Evolutionary conservation across 1,139 yeast species (phyloP).

Genomic region (Blastobotrys malaysiensis): DNA sequence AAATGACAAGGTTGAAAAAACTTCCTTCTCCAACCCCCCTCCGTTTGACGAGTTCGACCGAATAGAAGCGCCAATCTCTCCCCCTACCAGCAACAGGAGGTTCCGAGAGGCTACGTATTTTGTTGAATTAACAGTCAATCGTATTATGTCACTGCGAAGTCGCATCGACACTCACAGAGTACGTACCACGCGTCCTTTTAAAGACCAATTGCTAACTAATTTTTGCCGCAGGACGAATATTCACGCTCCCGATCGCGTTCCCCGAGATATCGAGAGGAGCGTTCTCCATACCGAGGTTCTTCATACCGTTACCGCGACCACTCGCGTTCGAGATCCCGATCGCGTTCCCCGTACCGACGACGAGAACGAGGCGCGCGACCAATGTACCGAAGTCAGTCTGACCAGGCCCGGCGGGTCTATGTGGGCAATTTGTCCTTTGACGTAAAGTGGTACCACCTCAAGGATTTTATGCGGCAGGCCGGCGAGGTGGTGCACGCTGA

Average conservation of each 20-base stretch:
- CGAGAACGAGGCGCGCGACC: neutral
- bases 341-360: slow-evolving; percentile 10
- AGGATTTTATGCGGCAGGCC: slow-evolving; percentile 58
- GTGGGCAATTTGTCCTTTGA: slow-evolving; percentile 62
- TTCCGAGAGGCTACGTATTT: neutral
- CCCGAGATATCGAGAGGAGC: neutral
- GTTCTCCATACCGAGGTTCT: neutral
- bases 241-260: slow-evolving; percentile 3
- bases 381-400: slow-evolving; percentile 2
- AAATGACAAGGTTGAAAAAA: neutral
- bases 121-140: neutral
- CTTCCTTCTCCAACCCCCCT: neutral
- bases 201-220: neutral
- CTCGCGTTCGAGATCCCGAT: slow-evolving; percentile 14
- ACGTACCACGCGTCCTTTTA: neutral
- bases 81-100: neutral
- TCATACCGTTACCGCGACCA: neutral
- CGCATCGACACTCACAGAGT: neutral
- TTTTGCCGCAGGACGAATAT: neutral
- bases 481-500: slow-evolving; percentile 83
- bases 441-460: slow-evolving; percentile 54
- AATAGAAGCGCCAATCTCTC: neutral
- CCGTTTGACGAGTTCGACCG: neutral
- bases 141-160: neutral
- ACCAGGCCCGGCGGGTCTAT: slow-evolving; percentile 38